phyloP scores from a whole-genome alignment of 169 alveolate species.

The Plasmodium yoelii region DNA sequence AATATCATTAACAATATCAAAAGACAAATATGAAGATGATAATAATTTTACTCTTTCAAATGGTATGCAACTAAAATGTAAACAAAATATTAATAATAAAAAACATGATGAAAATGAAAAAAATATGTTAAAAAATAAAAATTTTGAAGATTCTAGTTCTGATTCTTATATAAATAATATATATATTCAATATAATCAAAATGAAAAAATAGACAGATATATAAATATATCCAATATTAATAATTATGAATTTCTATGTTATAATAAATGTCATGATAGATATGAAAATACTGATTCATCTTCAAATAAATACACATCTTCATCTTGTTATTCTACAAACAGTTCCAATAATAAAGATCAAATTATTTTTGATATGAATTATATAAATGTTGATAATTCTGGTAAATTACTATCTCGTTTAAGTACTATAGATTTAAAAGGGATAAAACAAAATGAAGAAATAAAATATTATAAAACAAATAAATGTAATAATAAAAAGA shows the following conservation, averaged over 20 bases:
- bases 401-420: slow-evolving; percentile 14
- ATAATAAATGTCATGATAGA: not conserved
- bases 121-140: not conserved
- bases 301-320: too few relatives aligned
- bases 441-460: slow-evolving; percentile 5
- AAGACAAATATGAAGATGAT: not conserved
- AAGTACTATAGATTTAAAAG: slow-evolving; percentile 39
- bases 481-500: too few relatives aligned
- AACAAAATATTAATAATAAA: not conserved
- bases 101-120: not conserved
- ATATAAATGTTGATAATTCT: not conserved
- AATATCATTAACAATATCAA: not conserved
- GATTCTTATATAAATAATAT: slow-evolving; percentile 15
- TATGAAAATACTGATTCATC: not conserved
- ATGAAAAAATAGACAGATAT: not conserved
- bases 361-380: slow-evolving; percentile 26
- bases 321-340: not conserved
- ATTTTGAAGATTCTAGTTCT: slow-evolving; percentile 18
- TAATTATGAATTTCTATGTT: not conserved
- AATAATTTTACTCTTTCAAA: not conserved
- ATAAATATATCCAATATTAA: not conserved
- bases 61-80: not conserved
- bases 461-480: not conserved
- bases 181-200: not conserved
- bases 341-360: not conserved